phyloP scores from a whole-genome alignment of 2,329 filamentous ascomycete species.

The Chaetomiaceae sp. region DNA sequence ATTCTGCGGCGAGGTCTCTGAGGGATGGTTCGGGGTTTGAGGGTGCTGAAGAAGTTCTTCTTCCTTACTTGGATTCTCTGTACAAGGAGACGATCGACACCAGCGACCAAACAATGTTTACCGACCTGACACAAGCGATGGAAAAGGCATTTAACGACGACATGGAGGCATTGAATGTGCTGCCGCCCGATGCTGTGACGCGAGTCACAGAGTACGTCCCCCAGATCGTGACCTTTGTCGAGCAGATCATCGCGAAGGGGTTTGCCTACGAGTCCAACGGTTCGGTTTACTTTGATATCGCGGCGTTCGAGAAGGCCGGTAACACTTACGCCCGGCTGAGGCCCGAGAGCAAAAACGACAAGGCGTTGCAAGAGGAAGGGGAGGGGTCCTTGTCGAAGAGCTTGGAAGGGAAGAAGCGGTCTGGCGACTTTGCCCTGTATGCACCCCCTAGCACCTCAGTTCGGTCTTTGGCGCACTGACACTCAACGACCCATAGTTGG shows the following conservation, averaged over 20 bases:
- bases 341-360: slow-evolving; percentile 80
- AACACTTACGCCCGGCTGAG: slow-evolving; percentile 82
- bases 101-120: slow-evolving; percentile 70
- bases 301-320: slow-evolving; percentile 75
- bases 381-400: slow-evolving; percentile 73
- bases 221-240: slow-evolving; percentile 80
- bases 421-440: slow-evolving; percentile 83
- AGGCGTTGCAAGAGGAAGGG: slow-evolving; percentile 78
- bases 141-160: slow-evolving; percentile 86
- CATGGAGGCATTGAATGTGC: slow-evolving; percentile 80
- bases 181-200: slow-evolving; percentile 75
- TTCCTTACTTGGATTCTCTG: slow-evolving; percentile 75
- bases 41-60: slow-evolving; percentile 61
- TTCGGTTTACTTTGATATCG: slow-evolving; percentile 92
- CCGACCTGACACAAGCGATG: slow-evolving; percentile 77
- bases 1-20: slow-evolving; percentile 48
- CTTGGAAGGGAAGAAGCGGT: slow-evolving; percentile 63
- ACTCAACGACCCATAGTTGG: slow-evolving; percentile 40
- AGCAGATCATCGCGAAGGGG: slow-evolving; percentile 76
- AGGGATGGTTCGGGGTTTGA: slow-evolving; percentile 43
- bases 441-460: no score
- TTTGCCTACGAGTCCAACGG: slow-evolving; percentile 80
- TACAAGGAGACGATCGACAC: slow-evolving; percentile 60
- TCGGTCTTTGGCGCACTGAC: no score
- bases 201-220: slow-evolving; percentile 90